Base-by-base conservation (phyloP, 1,284 basidiomycete genomes). In the Puccinia novopanici region DNA sequence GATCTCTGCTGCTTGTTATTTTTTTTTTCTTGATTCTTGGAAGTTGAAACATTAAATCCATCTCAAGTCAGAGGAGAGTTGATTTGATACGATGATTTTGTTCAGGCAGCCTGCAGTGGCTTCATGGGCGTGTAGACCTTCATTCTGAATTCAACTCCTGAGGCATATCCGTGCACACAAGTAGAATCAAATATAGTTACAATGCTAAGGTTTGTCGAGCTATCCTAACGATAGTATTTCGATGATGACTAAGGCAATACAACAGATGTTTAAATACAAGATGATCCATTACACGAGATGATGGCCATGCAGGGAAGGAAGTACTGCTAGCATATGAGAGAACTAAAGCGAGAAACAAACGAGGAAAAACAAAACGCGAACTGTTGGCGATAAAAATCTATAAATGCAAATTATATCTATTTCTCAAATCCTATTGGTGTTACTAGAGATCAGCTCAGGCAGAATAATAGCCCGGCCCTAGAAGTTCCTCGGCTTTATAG, bases 401-500 rank as follows among this genome's bases (percentile, higher is more conserved):
- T 22, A 15, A 45, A 45, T 15, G 15, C 6, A 45, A 8, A 45
- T 45, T 8, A 45, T 8, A n/a, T 59, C 57, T 59, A 59, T 59
- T 59, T 34, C 15, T 17, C 3, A 59, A 59, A 34, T 17, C 27
- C 57, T 37, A 63, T 63, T 34, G 30, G 59, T 5, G 34, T 24
- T 17, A 19, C 34, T 37, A 24, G 34, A n/a, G 34, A 40, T 15
- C 13, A 34, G 27, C 30, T 55, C 48, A 54, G 55, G 12, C 22
- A 37, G 45, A 54, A 55, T 37, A 72, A 37, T 80, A 80, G 9
- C 59, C 70, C 24, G 37, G 27, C 5, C 70, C 70, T 30, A 80
- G 45, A 15, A 80, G 57, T 50, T 73, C 78, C 30, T 80, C 70
- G 12, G 70, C 78, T 48, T 42, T 50, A 81, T 82, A 59, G 81